phyloP scores from a whole-genome alignment of 768 basidiomycete genomes.

The Boletus rufocinnamomeus region DNA sequence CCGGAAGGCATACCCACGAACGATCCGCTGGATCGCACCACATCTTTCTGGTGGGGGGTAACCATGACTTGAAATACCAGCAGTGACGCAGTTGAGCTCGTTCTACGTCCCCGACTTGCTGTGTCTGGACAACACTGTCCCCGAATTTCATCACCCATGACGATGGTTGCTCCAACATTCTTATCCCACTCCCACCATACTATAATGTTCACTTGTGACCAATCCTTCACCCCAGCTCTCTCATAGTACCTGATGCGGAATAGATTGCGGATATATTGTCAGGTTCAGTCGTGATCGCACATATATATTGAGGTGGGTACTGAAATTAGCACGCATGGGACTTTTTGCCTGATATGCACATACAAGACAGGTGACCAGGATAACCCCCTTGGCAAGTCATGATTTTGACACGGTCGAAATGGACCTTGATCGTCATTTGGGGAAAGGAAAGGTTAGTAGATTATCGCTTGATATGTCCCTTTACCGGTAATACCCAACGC shows the following conservation, averaged over 20 bases:
- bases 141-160: neutral
- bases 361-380: slow-evolving; percentile 27
- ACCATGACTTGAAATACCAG: neutral
- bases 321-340: slow-evolving; percentile 14
- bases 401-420: slow-evolving; percentile 12
- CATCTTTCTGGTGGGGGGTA: slow-evolving; percentile 3
- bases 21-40: neutral
- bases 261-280: slow-evolving; percentile 13
- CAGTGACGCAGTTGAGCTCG: neutral
- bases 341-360: slow-evolving; percentile 23
- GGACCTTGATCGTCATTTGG: neutral
- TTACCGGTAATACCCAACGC: slow-evolving; percentile 4
- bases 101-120: neutral
- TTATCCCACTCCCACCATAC: neutral
- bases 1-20: neutral
- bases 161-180: slow-evolving; percentile 2
- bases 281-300: slow-evolving; percentile 23
- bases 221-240: slow-evolving; percentile 2
- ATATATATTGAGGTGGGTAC: slow-evolving; percentile 15
- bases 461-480: slow-evolving; percentile 3
- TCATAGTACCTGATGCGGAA: slow-evolving; percentile 18
- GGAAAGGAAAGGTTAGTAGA: slow-evolving; percentile 18
- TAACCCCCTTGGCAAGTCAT: slow-evolving; percentile 23
- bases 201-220: slow-evolving; percentile 14
- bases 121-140: neutral